These are phyloP conservation scores for Aureobasidium sp. DNA, from an alignment of 2,329 filamentous ascomycete species.

Conservation along the genomic window DNA sequence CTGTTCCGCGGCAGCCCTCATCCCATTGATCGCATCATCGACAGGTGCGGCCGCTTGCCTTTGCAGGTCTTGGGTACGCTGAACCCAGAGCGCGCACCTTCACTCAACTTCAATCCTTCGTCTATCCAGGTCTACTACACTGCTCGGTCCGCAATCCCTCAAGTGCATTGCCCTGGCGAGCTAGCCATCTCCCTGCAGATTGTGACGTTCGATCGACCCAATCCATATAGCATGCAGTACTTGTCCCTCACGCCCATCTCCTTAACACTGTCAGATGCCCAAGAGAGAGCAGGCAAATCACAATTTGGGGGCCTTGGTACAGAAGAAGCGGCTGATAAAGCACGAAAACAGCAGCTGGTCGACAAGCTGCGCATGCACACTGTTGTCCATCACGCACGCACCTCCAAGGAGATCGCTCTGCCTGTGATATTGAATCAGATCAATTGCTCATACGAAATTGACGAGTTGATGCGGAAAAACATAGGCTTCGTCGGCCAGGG, in stretches of 20 bases:
- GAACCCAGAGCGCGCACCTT: constrained; percentile 51
- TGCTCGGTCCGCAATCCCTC: constrained; percentile 52
- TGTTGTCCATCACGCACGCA: constrained; percentile 67
- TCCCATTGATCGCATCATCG: constrained; percentile 70
- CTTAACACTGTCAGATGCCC: constrained; percentile 59
- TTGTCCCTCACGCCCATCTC: constrained; percentile 86
- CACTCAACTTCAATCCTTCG: constrained; percentile 54
- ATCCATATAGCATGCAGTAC: constrained; percentile 89
- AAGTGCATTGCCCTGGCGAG: constrained; percentile 60
- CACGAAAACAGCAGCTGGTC: constrained; percentile 60
- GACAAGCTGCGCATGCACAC: constrained; percentile 86
- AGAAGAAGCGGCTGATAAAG: constrained; percentile 62
- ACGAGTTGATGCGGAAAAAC: constrained; percentile 80
- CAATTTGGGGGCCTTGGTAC: constrained; percentile 55
- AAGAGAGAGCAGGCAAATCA: constrained; percentile 30
- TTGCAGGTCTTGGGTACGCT: constrained; percentile 82
- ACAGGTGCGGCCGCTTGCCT: constrained; percentile 72
- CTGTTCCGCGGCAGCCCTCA: constrained; percentile 78
- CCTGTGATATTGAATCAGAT: constrained; percentile 83
- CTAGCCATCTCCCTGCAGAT: constrained; percentile 72
- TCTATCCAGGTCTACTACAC: constrained; percentile 58
- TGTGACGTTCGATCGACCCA: constrained; percentile 80
- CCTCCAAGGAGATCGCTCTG: constrained; percentile 75
- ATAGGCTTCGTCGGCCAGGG: constrained; percentile 69
- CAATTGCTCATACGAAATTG: constrained; percentile 90